Evolutionary conservation across 164 flowering plant genomes (phyloP), one percentile per base, ranked within the genome.

Genomic region (Aristolochia californica): DNA sequence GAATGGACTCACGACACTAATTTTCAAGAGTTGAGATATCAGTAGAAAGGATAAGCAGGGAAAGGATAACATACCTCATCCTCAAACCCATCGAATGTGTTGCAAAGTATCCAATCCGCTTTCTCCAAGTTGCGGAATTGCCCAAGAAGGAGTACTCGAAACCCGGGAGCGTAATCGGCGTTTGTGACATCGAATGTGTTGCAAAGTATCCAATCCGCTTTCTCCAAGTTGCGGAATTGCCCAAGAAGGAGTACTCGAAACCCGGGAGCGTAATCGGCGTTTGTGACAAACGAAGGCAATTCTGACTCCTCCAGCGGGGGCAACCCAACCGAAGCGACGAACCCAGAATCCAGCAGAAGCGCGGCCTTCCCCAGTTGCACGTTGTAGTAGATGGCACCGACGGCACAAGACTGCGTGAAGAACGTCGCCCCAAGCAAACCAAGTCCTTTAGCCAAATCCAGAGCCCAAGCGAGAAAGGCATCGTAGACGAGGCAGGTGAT

Each of bases 331-430:
- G 75, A 12, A 0, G 66, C 50, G 45, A 44, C 53, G 0, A 11
- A 4, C 0, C 30, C 13, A 16, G 27, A 57, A 17, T 61, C 55
- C 9, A 53, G 11, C 9, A 76, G 78, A 11, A 45, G 7, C 28
- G 45, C 49, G 0, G 67, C 0, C 0, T 13, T 2, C 13, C 72
- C 77, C 8, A 52, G 60, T 23, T 56, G 27, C 0, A 62, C 61
- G 48, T 66, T 63, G 58, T 68, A 74, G 50, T 70, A 76, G 0
- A 77, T 53, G 16, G 56, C 55, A 54, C 34, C 55, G n/a, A 78
- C 77, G 2, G 63, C 62, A 28, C 73, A 66, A 0, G 83, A 47
- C 21, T 83, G 83, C 18, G 91, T 79, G 67, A 73, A 80, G 51
- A 82, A 77, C 0, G 81, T 15, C 5, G 77, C 85, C 11, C 69